phyloP scores from a whole-genome alignment of 2,329 filamentous ascomycete genomes.

The Venturia oleaginea region DNA sequence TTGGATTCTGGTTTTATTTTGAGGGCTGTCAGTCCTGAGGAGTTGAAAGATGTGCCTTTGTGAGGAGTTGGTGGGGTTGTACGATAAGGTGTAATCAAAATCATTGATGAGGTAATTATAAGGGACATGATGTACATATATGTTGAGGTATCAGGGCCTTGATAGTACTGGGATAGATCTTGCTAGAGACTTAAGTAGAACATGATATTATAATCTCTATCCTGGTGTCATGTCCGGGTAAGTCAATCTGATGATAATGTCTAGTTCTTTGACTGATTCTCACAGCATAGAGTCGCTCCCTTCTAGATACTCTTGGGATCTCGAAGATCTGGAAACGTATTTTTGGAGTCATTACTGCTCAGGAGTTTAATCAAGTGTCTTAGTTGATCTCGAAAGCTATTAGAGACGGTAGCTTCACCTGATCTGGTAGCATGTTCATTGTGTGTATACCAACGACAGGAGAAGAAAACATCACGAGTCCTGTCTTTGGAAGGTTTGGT shows the following conservation, averaged over 20 bases:
- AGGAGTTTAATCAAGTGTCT: no score
- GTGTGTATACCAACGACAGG: no score
- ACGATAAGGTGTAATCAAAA: not conserved
- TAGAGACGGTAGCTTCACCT: no score
- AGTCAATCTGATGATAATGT: not conserved
- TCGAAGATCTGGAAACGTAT: constrained; percentile 25
- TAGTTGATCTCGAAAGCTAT: no score
- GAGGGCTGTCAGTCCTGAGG: not conserved
- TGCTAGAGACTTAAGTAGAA: constrained; percentile 39
- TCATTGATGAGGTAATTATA: not conserved
- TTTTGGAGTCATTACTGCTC: constrained; percentile 22
- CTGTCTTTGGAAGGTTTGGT: no score
- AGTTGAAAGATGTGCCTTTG: not conserved
- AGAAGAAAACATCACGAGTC: no score
- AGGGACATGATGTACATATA: constrained; percentile 5
- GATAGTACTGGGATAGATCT: constrained; percentile 34
- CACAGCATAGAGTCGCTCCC: constrained; percentile 17
- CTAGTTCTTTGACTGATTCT: constrained; percentile 18
- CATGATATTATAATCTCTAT: constrained; percentile 40
- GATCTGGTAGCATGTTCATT: no score
- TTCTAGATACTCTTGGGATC: constrained; percentile 27
- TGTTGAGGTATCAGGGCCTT: constrained; percentile 20
- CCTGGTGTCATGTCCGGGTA: constrained; percentile 19
- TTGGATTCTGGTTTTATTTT: not conserved
- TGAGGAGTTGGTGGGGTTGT: not conserved